Evolutionary conservation across 2,329 filamentous ascomycete species (phyloP).

Genomic region (Coleophoma crateriformis): DNA sequence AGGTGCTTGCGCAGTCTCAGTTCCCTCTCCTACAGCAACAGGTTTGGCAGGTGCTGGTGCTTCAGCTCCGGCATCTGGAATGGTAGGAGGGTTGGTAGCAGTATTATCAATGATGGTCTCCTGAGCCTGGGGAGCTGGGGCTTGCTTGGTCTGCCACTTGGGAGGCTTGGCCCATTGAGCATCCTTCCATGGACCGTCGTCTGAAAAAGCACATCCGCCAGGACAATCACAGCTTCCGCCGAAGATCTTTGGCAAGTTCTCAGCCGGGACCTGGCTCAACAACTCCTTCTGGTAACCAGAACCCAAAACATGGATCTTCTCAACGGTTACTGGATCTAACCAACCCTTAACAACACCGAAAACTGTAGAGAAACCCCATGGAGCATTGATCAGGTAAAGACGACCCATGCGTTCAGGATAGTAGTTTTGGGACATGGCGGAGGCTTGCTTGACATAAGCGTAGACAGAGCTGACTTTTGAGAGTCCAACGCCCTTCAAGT

Average conservation of each 20-base stretch:
- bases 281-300: slow-evolving; percentile 77
- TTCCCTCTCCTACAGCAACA: slow-evolving; percentile 13
- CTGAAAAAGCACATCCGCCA: slow-evolving; percentile 80
- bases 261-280: slow-evolving; percentile 74
- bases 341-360: slow-evolving; percentile 88
- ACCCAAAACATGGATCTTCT: slow-evolving; percentile 92
- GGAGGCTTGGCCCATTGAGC: slow-evolving; percentile 58
- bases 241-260: slow-evolving; percentile 84
- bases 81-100: slow-evolving; percentile 14
- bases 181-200: slow-evolving; percentile 86
- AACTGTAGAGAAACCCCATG: slow-evolving; percentile 86
- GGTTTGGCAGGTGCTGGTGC: slow-evolving; percentile 8
- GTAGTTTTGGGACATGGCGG: slow-evolving; percentile 94
- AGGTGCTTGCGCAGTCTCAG: slow-evolving; percentile 16
- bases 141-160: slow-evolving; percentile 52
- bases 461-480: slow-evolving; percentile 79
- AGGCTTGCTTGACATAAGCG: slow-evolving; percentile 79
- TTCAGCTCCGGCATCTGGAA: slow-evolving; percentile 14
- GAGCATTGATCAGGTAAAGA: slow-evolving; percentile 96
- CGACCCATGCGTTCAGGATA: slow-evolving; percentile 96
- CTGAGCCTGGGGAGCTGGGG: slow-evolving; percentile 27
- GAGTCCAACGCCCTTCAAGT: slow-evolving; percentile 89
- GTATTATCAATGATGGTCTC: slow-evolving; percentile 31
- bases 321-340: slow-evolving; percentile 92
- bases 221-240: slow-evolving; percentile 79